These are phyloP conservation scores for Rhynchosporium graminicola DNA, from an alignment of 2,329 filamentous ascomycete species.

Conservation along the genomic window DNA sequence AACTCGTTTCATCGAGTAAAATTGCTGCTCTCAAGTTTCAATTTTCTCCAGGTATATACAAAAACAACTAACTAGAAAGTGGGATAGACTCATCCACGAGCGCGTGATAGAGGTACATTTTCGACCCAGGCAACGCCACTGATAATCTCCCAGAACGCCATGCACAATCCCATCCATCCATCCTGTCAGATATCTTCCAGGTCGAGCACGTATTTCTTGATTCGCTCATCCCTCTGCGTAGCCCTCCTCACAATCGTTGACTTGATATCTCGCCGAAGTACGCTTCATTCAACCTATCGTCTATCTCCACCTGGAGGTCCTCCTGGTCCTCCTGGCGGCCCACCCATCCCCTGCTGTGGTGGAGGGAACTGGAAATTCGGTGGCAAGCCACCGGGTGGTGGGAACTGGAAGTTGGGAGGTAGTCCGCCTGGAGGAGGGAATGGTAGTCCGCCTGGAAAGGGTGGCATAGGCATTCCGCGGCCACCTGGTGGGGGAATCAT, in stretches of 20 bases:
- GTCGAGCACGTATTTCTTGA: background rate
- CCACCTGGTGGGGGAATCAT: conserved; percentile 50
- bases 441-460: conserved; percentile 44
- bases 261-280: background rate
- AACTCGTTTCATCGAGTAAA: too few species aligned
- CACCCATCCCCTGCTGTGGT: conserved; percentile 36
- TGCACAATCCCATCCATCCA: conserved; percentile 1
- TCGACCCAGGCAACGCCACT: conserved; percentile 25
- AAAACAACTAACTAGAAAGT: background rate
- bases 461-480: conserved; percentile 44
- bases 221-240: conserved; percentile 1
- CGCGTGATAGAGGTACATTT: conserved; percentile 13
- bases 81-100: conserved; percentile 2
- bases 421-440: conserved; percentile 30
- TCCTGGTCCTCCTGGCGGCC: conserved; percentile 15
- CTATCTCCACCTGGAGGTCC: conserved; percentile 30
- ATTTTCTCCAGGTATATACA: background rate
- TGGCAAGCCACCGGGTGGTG: conserved; percentile 49
- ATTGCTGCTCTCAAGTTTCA: background rate
- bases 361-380: conserved; percentile 55
- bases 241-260: background rate
- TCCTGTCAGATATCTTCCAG: background rate
- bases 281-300: conserved; percentile 16
- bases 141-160: conserved; percentile 22
- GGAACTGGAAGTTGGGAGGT: conserved; percentile 42